phyloP scores from a whole-genome alignment of 176 grass and related monocot species.

The Oryza glaberrima region DNA sequence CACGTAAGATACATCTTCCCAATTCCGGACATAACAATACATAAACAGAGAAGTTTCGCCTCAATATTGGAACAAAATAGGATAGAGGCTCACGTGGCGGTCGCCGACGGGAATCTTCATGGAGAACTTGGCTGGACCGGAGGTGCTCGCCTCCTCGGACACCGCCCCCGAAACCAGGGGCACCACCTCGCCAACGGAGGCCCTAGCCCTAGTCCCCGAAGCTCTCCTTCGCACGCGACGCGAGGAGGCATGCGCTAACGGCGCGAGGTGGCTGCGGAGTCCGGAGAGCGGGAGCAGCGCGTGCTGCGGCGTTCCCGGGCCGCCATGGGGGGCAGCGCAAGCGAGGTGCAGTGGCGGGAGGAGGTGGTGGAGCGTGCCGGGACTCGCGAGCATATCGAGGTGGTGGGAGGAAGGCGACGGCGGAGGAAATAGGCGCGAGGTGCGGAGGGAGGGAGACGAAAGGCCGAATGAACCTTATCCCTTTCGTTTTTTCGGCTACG shows the following conservation, averaged over 20 bases:
- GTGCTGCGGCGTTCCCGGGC: no score
- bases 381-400: slow-evolving; percentile 53
- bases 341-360: slow-evolving; percentile 40
- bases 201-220: slow-evolving; percentile 24
- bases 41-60: no score
- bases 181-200: slow-evolving; percentile 24
- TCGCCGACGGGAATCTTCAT: slow-evolving; percentile 83
- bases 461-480: slow-evolving; percentile 54
- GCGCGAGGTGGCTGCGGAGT: no score
- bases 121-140: slow-evolving; percentile 63
- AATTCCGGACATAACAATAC: no score
- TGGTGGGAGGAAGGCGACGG: background rate
- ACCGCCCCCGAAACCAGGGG: background rate
- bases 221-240: background rate
- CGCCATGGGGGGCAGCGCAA: no score
- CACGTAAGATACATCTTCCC: no score
- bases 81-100: slow-evolving; percentile 59
- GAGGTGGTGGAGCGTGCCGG: slow-evolving; percentile 50
- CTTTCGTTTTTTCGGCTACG: slow-evolving; percentile 14
- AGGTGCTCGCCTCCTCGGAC: slow-evolving; percentile 30
- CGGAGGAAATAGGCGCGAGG: background rate
- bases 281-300: slow-evolving; percentile 9
- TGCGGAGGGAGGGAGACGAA: slow-evolving; percentile 17
- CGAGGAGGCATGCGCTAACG: no score
- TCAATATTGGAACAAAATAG: no score